Evolutionary conservation across 2,329 filamentous ascomycete species (phyloP).

Genomic region (Fusarium sp.): DNA sequence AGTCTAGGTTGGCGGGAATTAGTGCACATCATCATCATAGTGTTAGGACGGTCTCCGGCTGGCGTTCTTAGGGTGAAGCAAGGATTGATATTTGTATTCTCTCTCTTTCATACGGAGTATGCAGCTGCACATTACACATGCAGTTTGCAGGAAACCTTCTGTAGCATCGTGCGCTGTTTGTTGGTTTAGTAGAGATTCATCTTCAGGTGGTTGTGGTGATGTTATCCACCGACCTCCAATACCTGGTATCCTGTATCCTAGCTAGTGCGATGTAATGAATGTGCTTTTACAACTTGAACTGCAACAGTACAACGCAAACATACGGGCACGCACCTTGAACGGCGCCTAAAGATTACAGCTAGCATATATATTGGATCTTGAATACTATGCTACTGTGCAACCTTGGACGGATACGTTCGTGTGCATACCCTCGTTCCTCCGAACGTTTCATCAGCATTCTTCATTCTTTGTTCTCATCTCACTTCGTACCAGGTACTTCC

Average conservation of each 20-base stretch:
- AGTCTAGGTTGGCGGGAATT: conserved; percentile 29
- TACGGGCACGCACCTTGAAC: conserved; percentile 9
- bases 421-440: conserved; percentile 23
- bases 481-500: conserved; percentile 17
- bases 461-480: conserved; percentile 12
- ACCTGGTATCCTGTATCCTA: neutral
- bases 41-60: conserved; percentile 1
- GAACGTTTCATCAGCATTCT: conserved; percentile 41
- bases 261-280: neutral
- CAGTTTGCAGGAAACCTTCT: conserved; percentile 2
- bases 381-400: neutral
- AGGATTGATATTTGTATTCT: neutral
- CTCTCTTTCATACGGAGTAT: neutral
- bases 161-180: neutral
- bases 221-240: conserved; percentile 14
- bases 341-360: neutral
- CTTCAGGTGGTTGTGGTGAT: conserved; percentile 38
- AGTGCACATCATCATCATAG: conserved; percentile 36
- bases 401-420: conserved; percentile 21
- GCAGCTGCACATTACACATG: neutral
- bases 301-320: conserved; percentile 24
- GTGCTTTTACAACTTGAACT: neutral
- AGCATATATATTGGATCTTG: neutral
- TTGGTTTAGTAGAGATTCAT: conserved; percentile 26
- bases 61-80: conserved; percentile 9